Conservation (phyloP, 1,139 yeast species). For the Nakaseomyces bracarensis region DNA sequence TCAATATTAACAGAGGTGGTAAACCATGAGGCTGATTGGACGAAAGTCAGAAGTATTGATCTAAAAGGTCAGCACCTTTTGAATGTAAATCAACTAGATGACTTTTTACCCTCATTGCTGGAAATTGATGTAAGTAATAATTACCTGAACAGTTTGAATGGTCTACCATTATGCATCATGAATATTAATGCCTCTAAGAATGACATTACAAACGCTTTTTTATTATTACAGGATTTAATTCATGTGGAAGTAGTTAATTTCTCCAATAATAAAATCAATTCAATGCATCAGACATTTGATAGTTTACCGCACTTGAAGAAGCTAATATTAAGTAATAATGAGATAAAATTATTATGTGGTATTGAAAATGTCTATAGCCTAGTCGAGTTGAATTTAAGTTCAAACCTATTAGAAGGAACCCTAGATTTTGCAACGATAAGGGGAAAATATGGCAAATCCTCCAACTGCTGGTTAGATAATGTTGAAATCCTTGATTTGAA, state of each 20-base stretch:
- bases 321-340: conserved; percentile 21
- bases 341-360: conserved; percentile 21
- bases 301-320: conserved; percentile 12
- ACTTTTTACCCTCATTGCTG: conserved; percentile 21
- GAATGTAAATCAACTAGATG: conserved; percentile 20
- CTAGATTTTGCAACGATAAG: conserved; percentile 15
- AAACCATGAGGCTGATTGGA: conserved; percentile 16
- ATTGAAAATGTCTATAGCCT: conserved; percentile 11
- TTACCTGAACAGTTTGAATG: conserved; percentile 18
- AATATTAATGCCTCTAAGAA: conserved; percentile 16
- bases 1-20: conserved; percentile 22
- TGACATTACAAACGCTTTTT: conserved; percentile 16
- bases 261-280: conserved; percentile 20
- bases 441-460: conserved; percentile 7
- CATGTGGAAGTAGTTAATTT: conserved; percentile 23
- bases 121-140: conserved; percentile 19
- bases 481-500: conserved; percentile 22
- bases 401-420: background rate
- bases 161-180: conserved; percentile 15
- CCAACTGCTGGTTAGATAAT: conserved; percentile 16
- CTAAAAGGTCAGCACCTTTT: conserved; percentile 12
- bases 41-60: conserved; percentile 13
- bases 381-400: background rate
- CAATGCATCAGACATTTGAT: conserved; percentile 18
- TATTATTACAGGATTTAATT: conserved; percentile 15